Evolutionary conservation across 169 alveolate species (phyloP), one percentile per base, ranked within the genome.

Genomic region (Eimeria zaria): DNA sequence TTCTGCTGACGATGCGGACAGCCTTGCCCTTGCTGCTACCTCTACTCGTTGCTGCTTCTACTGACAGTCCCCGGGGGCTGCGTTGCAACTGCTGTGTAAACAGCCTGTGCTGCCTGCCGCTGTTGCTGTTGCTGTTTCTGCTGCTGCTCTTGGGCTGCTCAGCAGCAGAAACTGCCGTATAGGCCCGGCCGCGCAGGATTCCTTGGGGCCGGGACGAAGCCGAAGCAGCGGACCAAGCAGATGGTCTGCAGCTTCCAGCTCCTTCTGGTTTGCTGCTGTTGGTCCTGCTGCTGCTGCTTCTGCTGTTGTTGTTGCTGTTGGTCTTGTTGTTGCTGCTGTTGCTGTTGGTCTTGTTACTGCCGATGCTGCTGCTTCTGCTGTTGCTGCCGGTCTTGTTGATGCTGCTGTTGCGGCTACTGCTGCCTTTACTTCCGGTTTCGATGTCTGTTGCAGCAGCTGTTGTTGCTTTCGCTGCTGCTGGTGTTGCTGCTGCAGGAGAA

Each of bases 1-100:
- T 74, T 18, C 58, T 39, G 85, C 22, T 7, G 62, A 41, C 20
- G 36, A 74, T 74, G 60, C 85, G 85, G 18, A 74, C 85, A 74
- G 85, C 85, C 58, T 74, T 74, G 85, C 58, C 85, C 36, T 24
- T 74, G 85, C 85, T 39, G 85, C 85, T 44, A 5, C 33, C 85
- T 74, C 85, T 39, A 74, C 20, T 18, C 39, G 85, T 22, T 27
- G 58, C 48, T n/a, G 41, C 78, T 67, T 7, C 78, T 46, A 9
- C 41, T 8, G 48, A 8, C 8, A 30, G 24, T 8, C 78, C 78
- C 36, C 30, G 39, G 16, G 85, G 85, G 60, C 18, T 2, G 58
- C 85, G 36, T 27, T 1, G 62, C 58, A 74, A 39, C 85, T 74
- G 60, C 60, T 74, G 62, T 8, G 85, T 74, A 20, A 41, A 74